Evolutionary conservation across 2,329 filamentous ascomycete species (phyloP), one percentile per base, ranked within the genome.

Genomic region (Tolypocladium tundrense): DNA sequence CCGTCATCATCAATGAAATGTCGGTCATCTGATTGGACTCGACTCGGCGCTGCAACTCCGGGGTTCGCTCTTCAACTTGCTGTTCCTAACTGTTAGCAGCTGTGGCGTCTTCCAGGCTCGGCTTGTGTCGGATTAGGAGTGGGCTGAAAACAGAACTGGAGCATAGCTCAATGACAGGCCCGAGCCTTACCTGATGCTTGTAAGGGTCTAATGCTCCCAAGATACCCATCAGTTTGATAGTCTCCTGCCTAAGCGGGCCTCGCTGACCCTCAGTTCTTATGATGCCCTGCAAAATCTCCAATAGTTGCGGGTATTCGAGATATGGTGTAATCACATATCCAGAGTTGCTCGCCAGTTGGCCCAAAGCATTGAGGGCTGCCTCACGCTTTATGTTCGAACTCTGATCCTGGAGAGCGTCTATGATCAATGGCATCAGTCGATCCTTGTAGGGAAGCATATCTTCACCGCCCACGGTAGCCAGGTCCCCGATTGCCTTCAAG

Each of bases 321-420:
- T 99, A 99, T 0, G 95, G 95, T 58, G 92, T 86, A 60, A 99
- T 97, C 56, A 99, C 95, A 74, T 99, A 99, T 64, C 95, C 94
- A 14, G 92, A 94, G 72, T 96, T 97, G 68, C 91, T 96, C 7
- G 94, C 91, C 57, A 99, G 77, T 69, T 97, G 92, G 24, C 93
- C 93, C 0, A 99, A 80, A 0, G 94, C 94, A 63, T 90, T 89
- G 39, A 99, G 79, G 3, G 94, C 93, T 7, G 95, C 90, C 71
- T 96, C 92, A 57, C 94, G 86, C 74, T 97, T 97, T 52, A 86
- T 80, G 53, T 90, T 87, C 4, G 93, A 96, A 63, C 91, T 91
- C 65, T 97, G 87, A 69, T 99, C 94, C 72, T 99, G 93, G 56
- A 99, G 78, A 35, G 93, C 92, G 60, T 94, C 88, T 59, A 99